Evolutionary conservation across 2,329 filamentous ascomycete species (phyloP), one percentile per base, ranked within the genome.

Genomic region (Cordyceps javanica): DNA sequence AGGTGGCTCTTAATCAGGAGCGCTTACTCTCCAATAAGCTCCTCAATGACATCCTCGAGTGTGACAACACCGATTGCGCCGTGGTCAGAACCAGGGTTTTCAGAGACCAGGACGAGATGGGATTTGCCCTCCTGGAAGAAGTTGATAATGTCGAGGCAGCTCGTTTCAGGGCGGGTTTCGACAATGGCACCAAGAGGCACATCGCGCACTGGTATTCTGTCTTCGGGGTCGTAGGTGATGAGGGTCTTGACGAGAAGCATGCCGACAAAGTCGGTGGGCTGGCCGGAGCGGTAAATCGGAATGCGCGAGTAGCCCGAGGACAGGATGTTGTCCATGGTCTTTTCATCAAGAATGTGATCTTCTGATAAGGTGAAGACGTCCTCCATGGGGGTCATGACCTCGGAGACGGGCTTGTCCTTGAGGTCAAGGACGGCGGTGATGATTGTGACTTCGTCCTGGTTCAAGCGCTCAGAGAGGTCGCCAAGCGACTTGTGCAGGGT

Each of bases 71-170:
- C 94, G 13, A 96, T 77, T 6, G 92, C 91, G 46, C 94, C 94
- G 66, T 89, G 86, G 66, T 96, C 87, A 63, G 95, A 90, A n/a
- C 93, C 92, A 1, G 94, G 94, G 32, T 74, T 80, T 67, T 96
- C 90, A 0, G 93, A 97, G 9, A 97, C 94, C 28, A 99, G 78
- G 0, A 97, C 93, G 92, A 99, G 96, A 72, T 99, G 94, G 1
- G 92, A 96, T 72, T 99, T 99, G 66, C 94, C 94, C 77, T 99
- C 94, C 72, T 99, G 94, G 77, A 99, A 99, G 73, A 97, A 99
- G 75, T 99, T 99, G 75, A 99, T 91, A 67, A 99, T 97, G 71
- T 99, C 94, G 57, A 99, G 75, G 70, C 94, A 99, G 75, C 92
- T 97, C 0, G 94, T 99, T 69, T 97, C 91, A 0, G 94, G 91